These are phyloP conservation scores for Mucor lusitanicus DNA, from an alignment of 371 early-diverging fungal species.

Conservation along the genomic window DNA sequence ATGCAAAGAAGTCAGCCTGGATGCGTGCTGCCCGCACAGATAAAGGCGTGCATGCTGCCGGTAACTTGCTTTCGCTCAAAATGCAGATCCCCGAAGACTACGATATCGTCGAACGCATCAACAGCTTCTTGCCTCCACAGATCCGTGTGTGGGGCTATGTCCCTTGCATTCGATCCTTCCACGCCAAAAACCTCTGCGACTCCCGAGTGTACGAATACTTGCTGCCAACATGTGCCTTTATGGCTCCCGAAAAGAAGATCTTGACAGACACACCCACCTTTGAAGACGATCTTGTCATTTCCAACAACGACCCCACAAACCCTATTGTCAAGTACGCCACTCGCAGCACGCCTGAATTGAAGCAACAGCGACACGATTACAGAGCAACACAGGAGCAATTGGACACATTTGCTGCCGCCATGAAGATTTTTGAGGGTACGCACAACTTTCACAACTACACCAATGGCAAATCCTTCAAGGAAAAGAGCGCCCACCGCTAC, in stretches of 20 bases:
- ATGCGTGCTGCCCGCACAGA: conserved; percentile 98
- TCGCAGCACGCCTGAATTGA: conserved; percentile 34
- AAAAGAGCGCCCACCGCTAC: conserved; percentile 78
- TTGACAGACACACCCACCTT: conserved; percentile 19
- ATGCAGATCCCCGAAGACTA: conserved; percentile 66
- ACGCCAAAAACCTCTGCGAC: conserved; percentile 91
- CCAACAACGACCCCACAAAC: conserved; percentile 1
- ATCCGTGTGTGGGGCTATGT: conserved; percentile 89
- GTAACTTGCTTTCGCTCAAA: conserved; percentile 94
- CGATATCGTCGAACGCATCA: conserved; percentile 75
- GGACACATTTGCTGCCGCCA: conserved; percentile 64
- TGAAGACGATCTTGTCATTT: conserved; percentile 24
- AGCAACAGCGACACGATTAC: conserved; percentile 62
- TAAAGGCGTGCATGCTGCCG: conserved; percentile 99
- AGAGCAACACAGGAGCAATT: conserved; percentile 65
- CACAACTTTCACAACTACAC: conserved; percentile 99
- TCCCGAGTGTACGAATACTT: conserved; percentile 98
- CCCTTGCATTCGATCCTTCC: conserved; percentile 79
- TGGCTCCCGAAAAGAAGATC: conserved; percentile 38
- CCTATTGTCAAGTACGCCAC: conserved; percentile 34
- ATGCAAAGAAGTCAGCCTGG: conserved; percentile 74
- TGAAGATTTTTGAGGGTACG: conserved; percentile 85
- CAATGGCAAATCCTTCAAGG: conserved; percentile 74
- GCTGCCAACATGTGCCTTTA: conserved; percentile 91
- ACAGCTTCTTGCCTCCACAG: conserved; percentile 74